Evolutionary conservation across 2,329 filamentous ascomycete genomes (phyloP), one percentile per base, ranked within the genome.

Genomic region (Botrytis tulipae): DNA sequence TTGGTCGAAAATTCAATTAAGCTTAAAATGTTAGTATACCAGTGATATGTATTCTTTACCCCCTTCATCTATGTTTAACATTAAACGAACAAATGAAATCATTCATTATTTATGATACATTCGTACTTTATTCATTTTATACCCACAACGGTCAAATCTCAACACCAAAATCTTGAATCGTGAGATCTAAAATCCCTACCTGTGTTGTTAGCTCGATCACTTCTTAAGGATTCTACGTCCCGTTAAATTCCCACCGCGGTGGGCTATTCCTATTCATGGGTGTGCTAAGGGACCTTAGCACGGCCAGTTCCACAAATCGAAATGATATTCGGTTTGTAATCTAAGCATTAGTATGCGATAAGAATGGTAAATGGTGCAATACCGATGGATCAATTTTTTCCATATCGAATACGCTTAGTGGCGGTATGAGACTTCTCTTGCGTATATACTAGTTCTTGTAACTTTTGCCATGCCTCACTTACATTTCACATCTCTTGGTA

Each of bases 311-410:
- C 66, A 68, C 48, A 42, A 68, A 57, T 42, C 66, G 25, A 42
- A 29, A 54, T 8, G 48, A 57, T 68, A 42, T 54, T 57, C 65
- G 35, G 57, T 54, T 68, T 40, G n/a, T 68, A 51, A 51, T 51
- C 32, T 40, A 51, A n/a, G n/a, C n/a, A n/a, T n/a, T 32, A 42
- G 35, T 32, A 42, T 68, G 66, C n/a, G 48, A 57, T 68, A 57
- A 57, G 66, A 18, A 42, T 42, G 6, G 65, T 25, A 57, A 68
- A 68, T 68, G 66, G 48, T 57, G 66, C 48, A 68, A 68, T 68
- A 29, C 65, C 65, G 18, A 54, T 57, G 35, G 25, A n/a, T 68
- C 66, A 37, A 29, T 16, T 57, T 57, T 68, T 54, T 42, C 29
- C 42, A 22, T 18, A 9, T 32, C 48, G 25, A 68, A n/a, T 5